These are phyloP conservation scores for Kazachstania bromeliacearum DNA, from an alignment of 805 yeast genomes.

Conservation along the genomic window DNA sequence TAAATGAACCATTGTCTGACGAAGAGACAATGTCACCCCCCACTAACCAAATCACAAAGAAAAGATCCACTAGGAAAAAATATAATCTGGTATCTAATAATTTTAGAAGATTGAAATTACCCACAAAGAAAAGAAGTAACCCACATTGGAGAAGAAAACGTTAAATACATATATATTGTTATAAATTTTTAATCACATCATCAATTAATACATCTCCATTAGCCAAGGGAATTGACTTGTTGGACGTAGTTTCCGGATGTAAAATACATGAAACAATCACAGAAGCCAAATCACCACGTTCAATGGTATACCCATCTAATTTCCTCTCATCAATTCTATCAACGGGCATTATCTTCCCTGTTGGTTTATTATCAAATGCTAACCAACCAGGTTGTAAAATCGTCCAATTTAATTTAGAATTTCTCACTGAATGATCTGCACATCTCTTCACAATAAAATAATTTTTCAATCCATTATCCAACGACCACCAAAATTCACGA, in stretches of 20 bases:
- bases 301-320: conserved; percentile 21
- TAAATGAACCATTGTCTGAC: neutral
- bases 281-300: conserved; percentile 48
- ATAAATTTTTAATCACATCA: conserved; percentile 8
- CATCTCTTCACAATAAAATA: conserved; percentile 54
- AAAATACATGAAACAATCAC: conserved; percentile 34
- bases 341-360: conserved; percentile 33
- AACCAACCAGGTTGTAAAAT: conserved; percentile 44
- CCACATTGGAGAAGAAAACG: conserved; percentile 30
- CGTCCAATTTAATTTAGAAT: conserved; percentile 40
- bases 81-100: conserved; percentile 36
- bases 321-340: conserved; percentile 9
- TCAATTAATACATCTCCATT: conserved; percentile 32
- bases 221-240: conserved; percentile 30
- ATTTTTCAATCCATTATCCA: conserved; percentile 28
- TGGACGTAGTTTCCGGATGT: conserved; percentile 28
- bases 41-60: conserved; percentile 6
- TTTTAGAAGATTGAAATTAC: conserved; percentile 44
- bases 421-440: conserved; percentile 41
- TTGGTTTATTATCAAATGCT: conserved; percentile 18
- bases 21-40: conserved; percentile 9
- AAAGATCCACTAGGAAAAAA: conserved; percentile 18
- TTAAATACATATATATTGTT: neutral
- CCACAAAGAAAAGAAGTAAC: conserved; percentile 34
- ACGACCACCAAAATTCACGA: conserved; percentile 36